phyloP scores from a whole-genome alignment of 2,329 filamentous ascomycete species.

The Phoma sp. region DNA sequence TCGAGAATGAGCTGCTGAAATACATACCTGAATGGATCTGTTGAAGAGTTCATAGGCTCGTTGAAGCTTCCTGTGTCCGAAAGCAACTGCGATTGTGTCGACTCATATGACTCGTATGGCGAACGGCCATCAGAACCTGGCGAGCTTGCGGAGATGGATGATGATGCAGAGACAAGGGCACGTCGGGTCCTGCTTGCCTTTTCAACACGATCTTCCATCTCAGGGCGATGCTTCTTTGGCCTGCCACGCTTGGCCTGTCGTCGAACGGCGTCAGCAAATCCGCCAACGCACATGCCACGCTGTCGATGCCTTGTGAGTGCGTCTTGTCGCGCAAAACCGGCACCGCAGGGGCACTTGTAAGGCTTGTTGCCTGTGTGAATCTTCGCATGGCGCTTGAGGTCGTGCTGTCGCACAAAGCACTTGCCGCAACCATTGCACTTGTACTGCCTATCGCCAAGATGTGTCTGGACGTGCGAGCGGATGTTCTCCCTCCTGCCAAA shows the following conservation, averaged over 20 bases:
- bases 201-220: conserved; percentile 63
- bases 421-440: conserved; percentile 92
- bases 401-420: conserved; percentile 95
- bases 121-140: conserved; percentile 42
- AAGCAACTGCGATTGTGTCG: conserved; percentile 31
- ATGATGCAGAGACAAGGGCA: conserved; percentile 43
- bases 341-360: conserved; percentile 92
- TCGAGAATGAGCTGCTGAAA: too few relatives aligned
- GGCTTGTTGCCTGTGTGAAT: conserved; percentile 97
- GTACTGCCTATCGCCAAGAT: conserved; percentile 94
- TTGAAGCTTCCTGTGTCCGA: conserved; percentile 38
- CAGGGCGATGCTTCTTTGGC: conserved; percentile 68
- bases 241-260: conserved; percentile 72
- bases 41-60: conserved; percentile 35
- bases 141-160: conserved; percentile 44
- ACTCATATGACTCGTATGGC: conserved; percentile 36
- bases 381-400: conserved; percentile 95
- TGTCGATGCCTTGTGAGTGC: conserved; percentile 93
- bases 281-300: conserved; percentile 94
- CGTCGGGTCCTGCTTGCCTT: conserved; percentile 64
- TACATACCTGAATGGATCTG: conserved; percentile 45
- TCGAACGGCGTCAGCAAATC: conserved; percentile 80
- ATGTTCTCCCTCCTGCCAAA: conserved; percentile 99
- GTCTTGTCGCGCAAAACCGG: conserved; percentile 93
- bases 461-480: conserved; percentile 97